phyloP scores from a whole-genome alignment of 2,329 filamentous ascomycete species.

The Apiospora malaysiana region DNA sequence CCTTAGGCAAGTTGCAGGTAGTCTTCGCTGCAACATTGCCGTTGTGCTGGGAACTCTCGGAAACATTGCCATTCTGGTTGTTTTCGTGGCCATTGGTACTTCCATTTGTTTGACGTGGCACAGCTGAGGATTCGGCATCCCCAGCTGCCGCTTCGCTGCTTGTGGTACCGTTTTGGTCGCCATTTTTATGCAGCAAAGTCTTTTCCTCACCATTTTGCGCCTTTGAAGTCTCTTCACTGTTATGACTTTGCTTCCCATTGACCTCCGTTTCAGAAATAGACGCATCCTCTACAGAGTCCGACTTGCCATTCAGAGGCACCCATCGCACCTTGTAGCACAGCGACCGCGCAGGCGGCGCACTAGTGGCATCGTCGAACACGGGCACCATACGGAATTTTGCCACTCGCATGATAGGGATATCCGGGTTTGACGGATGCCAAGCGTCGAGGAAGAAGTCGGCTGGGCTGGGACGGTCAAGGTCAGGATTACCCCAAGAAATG shows the following conservation, averaged over 20 bases:
- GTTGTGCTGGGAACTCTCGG: not conserved
- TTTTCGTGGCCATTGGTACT: not conserved
- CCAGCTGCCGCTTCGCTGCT: not conserved
- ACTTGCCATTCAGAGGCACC: conserved; percentile 23
- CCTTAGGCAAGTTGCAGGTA: not conserved
- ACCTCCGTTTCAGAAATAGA: not conserved
- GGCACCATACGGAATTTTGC: conserved; percentile 8
- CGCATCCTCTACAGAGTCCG: not conserved
- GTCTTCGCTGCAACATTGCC: not conserved
- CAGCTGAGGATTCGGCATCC: not conserved
- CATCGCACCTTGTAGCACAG: conserved; percentile 33
- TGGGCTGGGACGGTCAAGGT: not conserved
- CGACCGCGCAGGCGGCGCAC: not conserved
- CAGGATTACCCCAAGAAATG: not conserved
- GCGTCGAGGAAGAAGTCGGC: conserved; percentile 15
- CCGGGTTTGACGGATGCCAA: not conserved
- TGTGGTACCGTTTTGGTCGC: not conserved
- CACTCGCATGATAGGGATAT: not conserved
- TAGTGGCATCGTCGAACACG: not conserved
- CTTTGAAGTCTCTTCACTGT: not conserved
- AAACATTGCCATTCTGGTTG: not conserved
- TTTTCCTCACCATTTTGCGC: not conserved
- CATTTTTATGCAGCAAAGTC: not conserved
- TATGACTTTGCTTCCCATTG: not conserved
- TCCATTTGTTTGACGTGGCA: not conserved